Base-by-base conservation (phyloP, 2,329 filamentous ascomycete species). In the Acrocalymma vagum region DNA sequence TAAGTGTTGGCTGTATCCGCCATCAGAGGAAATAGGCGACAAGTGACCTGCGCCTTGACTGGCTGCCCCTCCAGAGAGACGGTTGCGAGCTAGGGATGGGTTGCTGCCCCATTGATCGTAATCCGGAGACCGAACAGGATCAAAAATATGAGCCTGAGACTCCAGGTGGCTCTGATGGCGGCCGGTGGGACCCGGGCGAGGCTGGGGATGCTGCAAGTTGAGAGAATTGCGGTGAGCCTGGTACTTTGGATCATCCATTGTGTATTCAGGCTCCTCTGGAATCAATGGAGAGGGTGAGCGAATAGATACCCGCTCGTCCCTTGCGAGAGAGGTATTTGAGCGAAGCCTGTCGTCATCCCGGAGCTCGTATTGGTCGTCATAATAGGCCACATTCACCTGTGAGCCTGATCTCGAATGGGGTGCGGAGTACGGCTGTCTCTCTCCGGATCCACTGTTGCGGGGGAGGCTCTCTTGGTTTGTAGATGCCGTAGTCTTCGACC, bases 401-500 rank as follows among this genome's bases (percentile, higher is more conserved):
- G 89, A 94, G 1, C 83, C 87, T 8, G 90, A 94, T 24, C 87
- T 84, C 21, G 91, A 96, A n/a, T 80, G 71, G n/a, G n/a, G n/a
- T 64, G 82, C 69, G 53, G 80, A 79, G 72, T 84, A 69, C 70
- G 85, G 72, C 75, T 86, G 68, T 77, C 84, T 72, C 75, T 85
- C 72, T 31, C 78, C 77, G 15, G 61, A 65, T 29, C 77, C 78
- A 58, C 84, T 89, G 58, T 82, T 83, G 26, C 87, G 67, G 22
- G 62, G 83, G 67, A 92, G 87, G 26, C 86, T 87, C 55, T 87
- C 87, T 29, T 89, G 86, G 28, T 91, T 84, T 46, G 90, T 95
- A 1, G 91, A 96, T 4, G 92, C 83, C 0, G 94, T 99, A 2
- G 93, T 97, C 73, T 95, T 94, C 0, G 93, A 97, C 94, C 94